phyloP scores from a whole-genome alignment of 441 rosid species.

The Viola pubescens region DNA sequence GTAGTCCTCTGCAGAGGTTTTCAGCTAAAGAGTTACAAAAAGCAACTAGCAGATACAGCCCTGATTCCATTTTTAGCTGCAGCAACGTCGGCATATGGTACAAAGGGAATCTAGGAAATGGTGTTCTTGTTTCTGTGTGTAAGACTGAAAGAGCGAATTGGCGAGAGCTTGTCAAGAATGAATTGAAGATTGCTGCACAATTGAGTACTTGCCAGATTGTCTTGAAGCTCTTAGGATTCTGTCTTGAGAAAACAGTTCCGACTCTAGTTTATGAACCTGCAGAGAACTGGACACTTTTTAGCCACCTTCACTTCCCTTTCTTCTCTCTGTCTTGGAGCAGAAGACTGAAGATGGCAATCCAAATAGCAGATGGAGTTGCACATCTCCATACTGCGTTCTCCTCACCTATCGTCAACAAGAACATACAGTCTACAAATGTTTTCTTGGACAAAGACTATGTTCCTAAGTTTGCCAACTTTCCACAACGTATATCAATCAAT shows the following conservation, averaged over 20 bases:
- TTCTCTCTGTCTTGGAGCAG: not conserved
- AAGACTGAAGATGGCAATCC: constrained; percentile 13
- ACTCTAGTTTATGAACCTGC: constrained; percentile 26
- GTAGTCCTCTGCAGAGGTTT: constrained; percentile 26
- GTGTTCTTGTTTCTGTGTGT: not conserved
- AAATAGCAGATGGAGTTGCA: constrained; percentile 22
- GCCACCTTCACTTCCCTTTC: not conserved
- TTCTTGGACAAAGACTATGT: constrained; percentile 21
- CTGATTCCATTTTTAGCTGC: not conserved
- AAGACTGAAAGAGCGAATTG: not conserved
- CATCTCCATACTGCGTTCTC: constrained; percentile 38
- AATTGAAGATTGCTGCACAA: constrained; percentile 22
- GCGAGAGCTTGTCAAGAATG: constrained; percentile 7
- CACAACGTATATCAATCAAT: constrained; percentile 29
- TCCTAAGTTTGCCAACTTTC: constrained; percentile 32
- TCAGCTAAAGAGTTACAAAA: constrained; percentile 21
- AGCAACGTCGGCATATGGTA: not conserved
- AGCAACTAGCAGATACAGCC: constrained; percentile 26
- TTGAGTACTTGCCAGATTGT: constrained; percentile 34
- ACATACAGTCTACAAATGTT: constrained; percentile 20
- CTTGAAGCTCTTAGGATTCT: constrained; percentile 36
- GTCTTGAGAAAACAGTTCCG: constrained; percentile 28
- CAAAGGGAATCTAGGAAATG: constrained; percentile 8
- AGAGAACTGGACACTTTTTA: constrained; percentile 18
- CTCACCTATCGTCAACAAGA: constrained; percentile 22